These are phyloP conservation scores for Scedosporium dehoogii DNA, from an alignment of 2,329 filamentous ascomycete species.

Conservation along the genomic window DNA sequence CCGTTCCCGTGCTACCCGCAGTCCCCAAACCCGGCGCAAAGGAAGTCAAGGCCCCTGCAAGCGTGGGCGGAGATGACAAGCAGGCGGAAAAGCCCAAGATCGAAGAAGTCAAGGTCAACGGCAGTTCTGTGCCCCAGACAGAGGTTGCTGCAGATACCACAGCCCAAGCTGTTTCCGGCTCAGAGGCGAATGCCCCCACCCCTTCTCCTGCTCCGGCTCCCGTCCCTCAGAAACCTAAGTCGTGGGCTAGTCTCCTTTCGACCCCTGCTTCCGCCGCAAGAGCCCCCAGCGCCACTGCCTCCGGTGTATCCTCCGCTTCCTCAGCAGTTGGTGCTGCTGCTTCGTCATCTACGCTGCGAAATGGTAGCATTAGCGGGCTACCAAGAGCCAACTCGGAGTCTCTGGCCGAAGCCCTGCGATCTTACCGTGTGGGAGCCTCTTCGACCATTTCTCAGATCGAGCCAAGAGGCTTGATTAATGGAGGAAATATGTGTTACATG, in stretches of 20 bases:
- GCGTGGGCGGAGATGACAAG: not conserved
- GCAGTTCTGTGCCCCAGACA: slow-evolving; percentile 6
- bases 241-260: slow-evolving; percentile 11
- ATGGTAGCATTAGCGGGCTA: slow-evolving; percentile 22
- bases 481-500: slow-evolving; percentile 99
- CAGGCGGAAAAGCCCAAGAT: not conserved
- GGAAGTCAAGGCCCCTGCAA: slow-evolving; percentile 12
- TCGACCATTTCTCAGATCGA: slow-evolving; percentile 74
- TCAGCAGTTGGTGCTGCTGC: slow-evolving; percentile 12
- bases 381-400: slow-evolving; percentile 42
- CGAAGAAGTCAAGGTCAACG: slow-evolving; percentile 1
- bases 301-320: slow-evolving; percentile 3
- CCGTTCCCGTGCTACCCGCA: slow-evolving; percentile 36
- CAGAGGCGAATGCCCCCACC: slow-evolving; percentile 9
- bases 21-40: slow-evolving; percentile 29
- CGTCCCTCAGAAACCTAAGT: slow-evolving; percentile 12
- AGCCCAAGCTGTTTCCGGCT: slow-evolving; percentile 13
- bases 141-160: slow-evolving; percentile 13
- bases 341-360: slow-evolving; percentile 11
- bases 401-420: slow-evolving; percentile 65
- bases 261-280: slow-evolving; percentile 8
- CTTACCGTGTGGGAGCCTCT: slow-evolving; percentile 57
- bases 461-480: slow-evolving; percentile 88
- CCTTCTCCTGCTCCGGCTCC: slow-evolving; percentile 12
- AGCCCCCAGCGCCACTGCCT: slow-evolving; percentile 17